Evolutionary conservation across 2,329 filamentous ascomycete species (phyloP).

Genomic region (Zymoseptoria crescenta): DNA sequence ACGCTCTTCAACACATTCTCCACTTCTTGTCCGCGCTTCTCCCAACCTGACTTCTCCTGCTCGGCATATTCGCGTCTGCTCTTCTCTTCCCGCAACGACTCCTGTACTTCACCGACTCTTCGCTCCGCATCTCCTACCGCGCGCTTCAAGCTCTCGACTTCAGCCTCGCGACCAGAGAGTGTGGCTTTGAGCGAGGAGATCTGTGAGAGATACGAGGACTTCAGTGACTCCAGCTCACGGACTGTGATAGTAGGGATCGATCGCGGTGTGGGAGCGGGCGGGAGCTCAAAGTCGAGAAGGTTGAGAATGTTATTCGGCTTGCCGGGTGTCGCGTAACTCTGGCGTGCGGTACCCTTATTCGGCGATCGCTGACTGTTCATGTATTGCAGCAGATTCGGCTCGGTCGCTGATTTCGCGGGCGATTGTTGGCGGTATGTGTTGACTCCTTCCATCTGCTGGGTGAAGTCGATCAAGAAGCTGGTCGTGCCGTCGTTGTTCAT

Average conservation of each 20-base stretch:
- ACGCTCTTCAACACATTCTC: conserved; percentile 72
- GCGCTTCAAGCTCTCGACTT: conserved; percentile 77
- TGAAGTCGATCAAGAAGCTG: conserved; percentile 80
- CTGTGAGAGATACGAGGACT: conserved; percentile 82
- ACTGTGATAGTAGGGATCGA: conserved; percentile 87
- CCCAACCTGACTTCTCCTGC: conserved; percentile 73
- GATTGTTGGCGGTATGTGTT: conserved; percentile 42
- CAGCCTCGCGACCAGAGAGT: conserved; percentile 85
- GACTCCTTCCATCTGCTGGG: conserved; percentile 57
- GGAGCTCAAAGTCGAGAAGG: conserved; percentile 83
- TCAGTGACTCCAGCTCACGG: conserved; percentile 83
- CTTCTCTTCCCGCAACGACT: conserved; percentile 72
- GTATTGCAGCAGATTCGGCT: conserved; percentile 42
- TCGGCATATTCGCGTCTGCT: conserved; percentile 62
- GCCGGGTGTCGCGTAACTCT: conserved; percentile 34
- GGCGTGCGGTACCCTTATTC: conserved; percentile 28
- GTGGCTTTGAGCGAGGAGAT: conserved; percentile 92
- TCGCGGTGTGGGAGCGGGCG: conserved; percentile 84
- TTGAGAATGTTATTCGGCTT: conserved; percentile 51
- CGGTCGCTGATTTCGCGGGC: conserved; percentile 42
- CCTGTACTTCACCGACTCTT: conserved; percentile 77
- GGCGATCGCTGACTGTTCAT: conserved; percentile 38
- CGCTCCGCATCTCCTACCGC: conserved; percentile 87
- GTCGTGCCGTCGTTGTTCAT: conserved; percentile 56
- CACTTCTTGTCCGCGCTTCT: conserved; percentile 77